Base-by-base conservation (phyloP, 352 stramenopile species). In the Phytophthora sp. region DNA sequence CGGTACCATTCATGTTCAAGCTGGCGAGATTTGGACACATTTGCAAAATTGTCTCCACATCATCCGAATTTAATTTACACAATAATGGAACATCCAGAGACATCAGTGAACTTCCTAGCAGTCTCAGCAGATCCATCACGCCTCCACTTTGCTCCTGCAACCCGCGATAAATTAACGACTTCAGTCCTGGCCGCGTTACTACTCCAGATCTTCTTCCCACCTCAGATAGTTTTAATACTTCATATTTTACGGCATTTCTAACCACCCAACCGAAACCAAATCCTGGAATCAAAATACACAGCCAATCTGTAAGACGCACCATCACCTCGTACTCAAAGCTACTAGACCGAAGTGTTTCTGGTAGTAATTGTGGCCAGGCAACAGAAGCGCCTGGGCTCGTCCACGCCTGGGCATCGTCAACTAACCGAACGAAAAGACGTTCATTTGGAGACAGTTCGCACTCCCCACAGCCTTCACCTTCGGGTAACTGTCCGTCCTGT, bases 221-320 rank as follows among this genome's bases (percentile, higher is more conserved):
- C 6, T 4, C 24, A 1, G 69, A 68, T 23, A 45, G 45, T n/a
- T 55, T 57, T 5, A 11, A 41, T 2, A 36, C 20, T 59, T 59
- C 31, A 31, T 36, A 63, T 21, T 36, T 45, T 23, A 68, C 59
- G 11, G 62, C 56, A 33, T 60, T 72, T 39, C 46, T 60, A 31
- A 63, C 58, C 0, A 75, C 65, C 76, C 76, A 85, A 11, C 67
- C 71, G 21, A 77, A 62, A 0, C 76, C 74, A 30, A 60, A 66
- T 11, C 76, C 76, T 24, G 64, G 71, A n/a, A 77, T 66, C 12
- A 85, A 59, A 47, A 85, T 53, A 13, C 65, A 76, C 2, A 81
- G 18, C 51, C 62, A 74, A 33, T 63, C 57, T 6, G 36, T 52
- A n/a, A 69, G 18, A 20, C 45, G 42, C 15, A 74, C 57, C 16